Evolutionary conservation across 352 stramenopile species (phyloP).

Genomic region (Globisporangium sylvaticum): DNA sequence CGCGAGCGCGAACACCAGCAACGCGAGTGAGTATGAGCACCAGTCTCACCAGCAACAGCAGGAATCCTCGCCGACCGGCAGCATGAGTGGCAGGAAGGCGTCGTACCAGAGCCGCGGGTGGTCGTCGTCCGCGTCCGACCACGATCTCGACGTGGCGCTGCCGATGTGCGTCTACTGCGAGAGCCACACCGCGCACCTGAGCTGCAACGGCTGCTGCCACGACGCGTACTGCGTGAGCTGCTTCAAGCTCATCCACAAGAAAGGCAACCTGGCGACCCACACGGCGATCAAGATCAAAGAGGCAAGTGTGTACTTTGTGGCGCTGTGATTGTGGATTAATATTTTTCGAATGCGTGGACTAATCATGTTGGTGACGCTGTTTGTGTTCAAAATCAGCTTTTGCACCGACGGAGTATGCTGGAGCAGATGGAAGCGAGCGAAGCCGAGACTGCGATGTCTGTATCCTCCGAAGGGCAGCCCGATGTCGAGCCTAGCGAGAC

Average conservation of each 20-base stretch:
- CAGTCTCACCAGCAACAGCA: not conserved
- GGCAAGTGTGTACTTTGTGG: conserved; percentile 17
- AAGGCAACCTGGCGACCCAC: conserved; percentile 75
- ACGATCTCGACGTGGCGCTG: conserved; percentile 4
- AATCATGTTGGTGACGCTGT: not conserved
- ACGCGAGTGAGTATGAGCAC: not conserved
- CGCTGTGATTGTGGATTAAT: not conserved
- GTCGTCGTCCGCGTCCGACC: conserved; percentile 7
- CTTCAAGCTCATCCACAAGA: conserved; percentile 89
- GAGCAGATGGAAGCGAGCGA: conserved; percentile 6
- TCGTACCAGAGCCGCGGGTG: conserved; percentile 5
- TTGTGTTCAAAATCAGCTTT: not conserved
- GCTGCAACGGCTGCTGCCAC: conserved; percentile 82
- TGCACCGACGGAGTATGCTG: conserved; percentile 2
- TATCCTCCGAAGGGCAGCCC: conserved; percentile 8
- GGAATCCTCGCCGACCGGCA: conserved; percentile 8
- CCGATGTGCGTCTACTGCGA: conserved; percentile 77
- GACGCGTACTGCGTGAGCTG: conserved; percentile 84
- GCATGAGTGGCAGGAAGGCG: conserved; percentile 17
- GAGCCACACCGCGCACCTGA: conserved; percentile 57
- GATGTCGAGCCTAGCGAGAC: conserved; percentile 12
- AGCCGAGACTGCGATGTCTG: not conserved
- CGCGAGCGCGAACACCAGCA: not conserved
- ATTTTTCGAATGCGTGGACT: not conserved
- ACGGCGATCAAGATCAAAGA: conserved; percentile 63